phyloP scores from a whole-genome alignment of 805 yeast species.

The Candida berthetii region DNA sequence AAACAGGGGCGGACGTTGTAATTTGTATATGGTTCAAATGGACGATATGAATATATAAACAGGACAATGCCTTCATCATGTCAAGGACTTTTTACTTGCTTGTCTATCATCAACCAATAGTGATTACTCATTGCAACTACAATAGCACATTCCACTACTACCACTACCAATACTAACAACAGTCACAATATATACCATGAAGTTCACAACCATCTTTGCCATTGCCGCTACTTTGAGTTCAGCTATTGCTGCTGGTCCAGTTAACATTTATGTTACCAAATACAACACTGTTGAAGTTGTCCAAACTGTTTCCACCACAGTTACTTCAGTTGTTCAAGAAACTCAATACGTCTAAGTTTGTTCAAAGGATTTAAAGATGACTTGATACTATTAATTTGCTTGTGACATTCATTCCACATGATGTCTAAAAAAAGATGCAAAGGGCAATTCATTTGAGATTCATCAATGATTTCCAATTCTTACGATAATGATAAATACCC shows the following conservation, averaged over 20 bases:
- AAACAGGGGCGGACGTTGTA: no score
- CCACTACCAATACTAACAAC: background rate
- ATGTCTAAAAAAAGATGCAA: no score
- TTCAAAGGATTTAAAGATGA: no score
- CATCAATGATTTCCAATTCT: no score
- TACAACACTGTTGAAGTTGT: conserved; percentile 19
- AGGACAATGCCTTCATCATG: background rate
- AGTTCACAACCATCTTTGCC: conserved; percentile 14
- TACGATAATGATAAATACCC: no score
- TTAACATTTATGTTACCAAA: conserved; percentile 18
- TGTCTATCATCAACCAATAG: no score
- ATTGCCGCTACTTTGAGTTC: conserved; percentile 11
- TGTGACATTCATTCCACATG: no score
- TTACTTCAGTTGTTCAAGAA: conserved; percentile 17
- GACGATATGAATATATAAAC: background rate
- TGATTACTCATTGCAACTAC: no score
- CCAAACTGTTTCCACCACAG: conserved; percentile 16
- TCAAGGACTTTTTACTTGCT: background rate
- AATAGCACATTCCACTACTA: no score
- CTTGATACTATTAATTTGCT: no score
- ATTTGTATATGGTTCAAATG: background rate
- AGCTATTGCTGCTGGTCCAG: conserved; percentile 19
- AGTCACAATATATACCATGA: conserved; percentile 9
- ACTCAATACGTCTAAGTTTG: conserved; percentile 16
- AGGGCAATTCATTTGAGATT: no score